Evolutionary conservation across 83 land plant species (phyloP), one percentile per base, ranked within the genome.

Genomic region (Diphasiastrum complanatum): DNA sequence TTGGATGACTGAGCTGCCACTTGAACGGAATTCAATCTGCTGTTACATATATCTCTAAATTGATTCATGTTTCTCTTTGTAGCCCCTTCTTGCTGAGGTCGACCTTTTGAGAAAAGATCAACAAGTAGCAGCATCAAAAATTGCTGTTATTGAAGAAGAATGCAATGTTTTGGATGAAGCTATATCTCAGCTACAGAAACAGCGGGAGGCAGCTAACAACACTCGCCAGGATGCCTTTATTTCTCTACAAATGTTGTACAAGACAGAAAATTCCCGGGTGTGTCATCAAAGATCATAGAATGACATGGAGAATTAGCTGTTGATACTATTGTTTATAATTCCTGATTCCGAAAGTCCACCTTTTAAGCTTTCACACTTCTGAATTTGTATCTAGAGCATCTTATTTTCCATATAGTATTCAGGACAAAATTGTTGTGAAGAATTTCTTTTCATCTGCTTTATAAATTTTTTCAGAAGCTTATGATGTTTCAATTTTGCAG

Each of bases 51-150:
- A 19, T 12, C 31, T 4, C 30, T 12, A 22, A 24, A 5, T 18
- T 28, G 4, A 34, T 19, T 0, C 16, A 28, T 43, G 0, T 23
- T 31, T 64, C 52, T 45, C 3, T 19, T 36, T 65, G 62, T 55
- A 85, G 89, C 63, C 67, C 20, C 66, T 85, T 33, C 78, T 78
- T 66, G 75, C 5, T 49, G 86, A 79, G 62, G 41, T 85, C 35
- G 86, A 77, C 60, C 76, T 66, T 41, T 65, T 79, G 20, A 74
- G 63, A 57, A 82, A 79, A 57, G 83, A 85, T 45, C 63, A 66
- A n/a, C 70, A 76, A 66, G 68, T 40, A 19, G 37, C 72, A 19
- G 14, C 45, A 43, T 40, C 38, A 5, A 74, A 68, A 47, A 69
- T 77, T 19, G 69, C 67, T 68, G 52, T 35, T n/a, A 64, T 77